A percentile compares a stretch with the other conserved stretches of the same genome.
Evolutionary conservation across 179 eudicot genomes (phyloP).

Genomic region (Beta corolliflora): DNA sequence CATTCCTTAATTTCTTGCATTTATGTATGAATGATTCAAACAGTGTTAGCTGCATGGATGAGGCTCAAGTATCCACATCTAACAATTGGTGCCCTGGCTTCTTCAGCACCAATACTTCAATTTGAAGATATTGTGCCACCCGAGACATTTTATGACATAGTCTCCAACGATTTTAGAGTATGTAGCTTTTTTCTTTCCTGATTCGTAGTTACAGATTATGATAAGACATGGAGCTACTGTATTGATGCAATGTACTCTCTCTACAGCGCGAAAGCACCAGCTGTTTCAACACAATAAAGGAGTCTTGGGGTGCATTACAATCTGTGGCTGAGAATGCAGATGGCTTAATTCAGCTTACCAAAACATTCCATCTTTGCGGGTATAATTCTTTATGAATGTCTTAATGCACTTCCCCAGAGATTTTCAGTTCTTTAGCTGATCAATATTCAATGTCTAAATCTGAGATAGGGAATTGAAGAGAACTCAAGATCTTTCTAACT

Average conservation of each 20-base stretch:
- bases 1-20: neutral
- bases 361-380: slow-evolving; percentile 72
- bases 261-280: slow-evolving; percentile 72
- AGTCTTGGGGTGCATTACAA: slow-evolving; percentile 66
- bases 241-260: neutral
- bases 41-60: slow-evolving; percentile 99
- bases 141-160: slow-evolving; percentile 76
- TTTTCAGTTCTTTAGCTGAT: slow-evolving; percentile 9
- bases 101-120: slow-evolving; percentile 94
- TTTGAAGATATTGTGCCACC: slow-evolving; percentile 87
- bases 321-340: slow-evolving; percentile 49
- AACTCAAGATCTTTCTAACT: slow-evolving; percentile 52
- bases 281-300: slow-evolving; percentile 84
- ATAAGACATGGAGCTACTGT: neutral
- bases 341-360: slow-evolving; percentile 61
- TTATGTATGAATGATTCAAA: slow-evolving; percentile 20
- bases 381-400: slow-evolving; percentile 21
- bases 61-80: slow-evolving; percentile 91
- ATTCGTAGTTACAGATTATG: neutral
- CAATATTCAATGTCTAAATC: neutral
- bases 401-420: neutral
- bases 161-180: slow-evolving; percentile 75
- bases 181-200: slow-evolving; percentile 23
- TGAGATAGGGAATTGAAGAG: slow-evolving; percentile 62
- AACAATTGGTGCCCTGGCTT: slow-evolving; percentile 86